Evolutionary conservation across 2,329 filamentous ascomycete species (phyloP), one percentile per base, ranked within the genome.

Genomic region (Fusarium transvaalense): DNA sequence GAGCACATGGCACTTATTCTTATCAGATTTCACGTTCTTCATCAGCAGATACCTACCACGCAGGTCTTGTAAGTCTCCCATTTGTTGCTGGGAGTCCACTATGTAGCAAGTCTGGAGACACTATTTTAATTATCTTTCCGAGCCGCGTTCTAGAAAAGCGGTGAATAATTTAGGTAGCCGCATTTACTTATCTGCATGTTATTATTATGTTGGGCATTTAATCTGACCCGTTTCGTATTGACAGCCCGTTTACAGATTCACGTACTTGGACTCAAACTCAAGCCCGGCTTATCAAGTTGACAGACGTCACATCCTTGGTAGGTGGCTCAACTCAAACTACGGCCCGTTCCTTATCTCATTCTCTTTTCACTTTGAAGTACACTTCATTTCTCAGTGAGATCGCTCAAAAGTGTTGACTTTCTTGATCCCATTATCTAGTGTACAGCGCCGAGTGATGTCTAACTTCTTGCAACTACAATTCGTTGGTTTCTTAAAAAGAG

Each of bases 361-460:
- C 55, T 51, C 48, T 48, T 58, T 51, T 17, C 50, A 64, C 23
- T 48, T 58, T 58, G 51, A 43, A 54, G 57, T 38, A 38, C 56
- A 29, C n/a, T 48, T 50, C 43, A 45, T 56, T 56, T 41, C 34
- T 54, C 42, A 25, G 37, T 39, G 42, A 72, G 64, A 53, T 64
- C 63, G 58, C 60, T 64, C 64, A 72, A 71, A 71, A 52, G 46
- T 41, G 59, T 56, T 66, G 56, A 56, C 56, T 67, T 74, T 64
- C 71, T 72, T 72, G 64, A 66, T 74, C 60, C 59, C 69, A 66
- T 71, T 68, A 72, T 72, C 65, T 76, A 75, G 65, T 75, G 67
- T 76, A 76, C 74, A 76, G 68, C 63, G 53, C 68, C 66, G 59
- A 64, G 60, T 60, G 56, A 69, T 65, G 66, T 72, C 71, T 71